Evolutionary conservation across 2,329 filamentous ascomycete genomes (phyloP), one percentile per base, ranked within the genome.

Genomic region (Pleochaeta shiraiana): DNA sequence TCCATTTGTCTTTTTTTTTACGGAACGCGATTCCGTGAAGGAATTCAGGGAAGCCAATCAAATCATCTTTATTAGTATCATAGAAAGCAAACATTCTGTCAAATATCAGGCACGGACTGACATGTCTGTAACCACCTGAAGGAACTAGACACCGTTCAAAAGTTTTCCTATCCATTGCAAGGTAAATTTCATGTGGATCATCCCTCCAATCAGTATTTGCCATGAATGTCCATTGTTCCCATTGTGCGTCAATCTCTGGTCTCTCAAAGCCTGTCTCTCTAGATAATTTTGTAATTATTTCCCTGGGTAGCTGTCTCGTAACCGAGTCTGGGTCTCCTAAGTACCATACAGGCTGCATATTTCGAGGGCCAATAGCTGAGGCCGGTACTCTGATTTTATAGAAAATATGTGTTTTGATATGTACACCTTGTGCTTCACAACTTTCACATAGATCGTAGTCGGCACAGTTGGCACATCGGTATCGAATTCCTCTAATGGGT

Each of bases 41-140:
- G 71, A 96, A 98, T 73, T 98, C 93, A 61, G 89, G 81, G 69
- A 98, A 97, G 7, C 88, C 88, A 70, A 98, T 96, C 7, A 95
- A 77, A 26, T 87, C 88, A 72, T 98, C 90, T 50, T 83, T 81
- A 73, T 97, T 92, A 34, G 85, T 88, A 74, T 98, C 93, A 74
- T 96, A 98, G 74, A 96, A 96, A 63, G 88, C 83, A 75, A 97
- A 98, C 82, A 96, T 93, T 69, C 93, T 87, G 73, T 98, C 92
- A 72, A 95, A 93, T 66, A 98, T 88, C 16, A 95, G 81, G 72
- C 95, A 96, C 0, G 92, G 89, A 0, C 86, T 81, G 12, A 87
- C 83, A 64, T 90, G 85, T 34, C 86, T 82, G 65, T 84, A 82
- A n/a, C 86, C 87, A 16, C 87, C 88, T n/a, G 87, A 87, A 3